Conservation (phyloP, 441 rosid species). For the Populus hybrid region DNA sequence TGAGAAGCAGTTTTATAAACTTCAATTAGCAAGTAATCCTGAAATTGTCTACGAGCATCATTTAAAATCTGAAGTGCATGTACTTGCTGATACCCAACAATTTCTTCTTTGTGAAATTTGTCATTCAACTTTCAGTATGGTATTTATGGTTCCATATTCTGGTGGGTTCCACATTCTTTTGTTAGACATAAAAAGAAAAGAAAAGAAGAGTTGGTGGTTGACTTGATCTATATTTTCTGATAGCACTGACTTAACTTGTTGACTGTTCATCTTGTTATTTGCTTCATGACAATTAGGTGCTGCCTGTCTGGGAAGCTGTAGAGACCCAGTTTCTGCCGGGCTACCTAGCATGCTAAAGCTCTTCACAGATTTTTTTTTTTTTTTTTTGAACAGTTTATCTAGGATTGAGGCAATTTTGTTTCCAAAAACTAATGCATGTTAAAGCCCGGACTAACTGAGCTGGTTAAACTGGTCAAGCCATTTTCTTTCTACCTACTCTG, state of each 20-base stretch:
- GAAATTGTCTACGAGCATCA: not conserved
- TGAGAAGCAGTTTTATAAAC: not conserved
- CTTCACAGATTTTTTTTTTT: not conserved
- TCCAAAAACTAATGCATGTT: too few species aligned
- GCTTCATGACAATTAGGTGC: not conserved
- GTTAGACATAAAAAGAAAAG: not conserved
- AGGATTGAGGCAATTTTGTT: too few species aligned
- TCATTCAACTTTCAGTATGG: too few species aligned
- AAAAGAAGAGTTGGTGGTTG: not conserved
- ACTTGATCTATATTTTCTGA: not conserved
- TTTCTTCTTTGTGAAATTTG: not conserved
- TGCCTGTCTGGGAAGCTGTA: not conserved
- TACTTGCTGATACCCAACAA: not conserved
- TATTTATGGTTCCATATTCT: not conserved
- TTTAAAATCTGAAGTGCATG: not conserved
- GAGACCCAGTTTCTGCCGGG: not conserved
- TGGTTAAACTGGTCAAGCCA: constrained; percentile 3
- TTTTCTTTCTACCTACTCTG: not conserved
- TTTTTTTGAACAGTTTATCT: too few species aligned
- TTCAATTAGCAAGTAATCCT: not conserved
- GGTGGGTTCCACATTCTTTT: not conserved
- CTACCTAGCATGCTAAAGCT: not conserved
- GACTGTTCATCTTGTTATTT: not conserved
- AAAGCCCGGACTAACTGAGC: not conserved
- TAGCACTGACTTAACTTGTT: not conserved